Evolutionary conservation across 768 basidiomycete species (phyloP).

Genomic region (Amanita jacksonii): DNA sequence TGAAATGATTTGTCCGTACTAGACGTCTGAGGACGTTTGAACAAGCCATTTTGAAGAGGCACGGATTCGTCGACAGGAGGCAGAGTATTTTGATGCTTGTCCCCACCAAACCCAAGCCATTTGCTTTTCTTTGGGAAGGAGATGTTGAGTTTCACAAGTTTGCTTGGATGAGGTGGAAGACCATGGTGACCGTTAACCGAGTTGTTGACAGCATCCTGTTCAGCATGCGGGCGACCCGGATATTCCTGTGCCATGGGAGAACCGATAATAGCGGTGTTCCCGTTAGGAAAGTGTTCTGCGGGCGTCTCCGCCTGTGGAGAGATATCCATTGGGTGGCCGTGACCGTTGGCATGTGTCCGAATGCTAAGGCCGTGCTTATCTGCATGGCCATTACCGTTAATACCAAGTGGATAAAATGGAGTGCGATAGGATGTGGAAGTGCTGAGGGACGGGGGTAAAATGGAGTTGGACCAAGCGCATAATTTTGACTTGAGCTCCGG

Average conservation of each 20-base stretch:
- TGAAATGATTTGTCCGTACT: constrained; percentile 63
- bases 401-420: constrained; percentile 32
- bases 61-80: constrained; percentile 70
- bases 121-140: constrained; percentile 64
- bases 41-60: constrained; percentile 41
- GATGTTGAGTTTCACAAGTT: constrained; percentile 49
- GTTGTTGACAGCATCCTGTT: constrained; percentile 30
- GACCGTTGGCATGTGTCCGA: constrained; percentile 25
- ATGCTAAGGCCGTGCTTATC: constrained; percentile 19
- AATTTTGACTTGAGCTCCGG: constrained; percentile 5
- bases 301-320: constrained; percentile 39
- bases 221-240: constrained; percentile 31
- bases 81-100: constrained; percentile 55
- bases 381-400: constrained; percentile 6
- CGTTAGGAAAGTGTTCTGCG: constrained; percentile 29
- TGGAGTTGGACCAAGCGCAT: not conserved
- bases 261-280: constrained; percentile 37
- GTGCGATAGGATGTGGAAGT: constrained; percentile 44
- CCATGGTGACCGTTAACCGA: constrained; percentile 26
- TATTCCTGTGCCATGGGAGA: constrained; percentile 46
- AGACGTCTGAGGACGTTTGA: constrained; percentile 73
- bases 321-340: constrained; percentile 54
- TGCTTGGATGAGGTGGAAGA: constrained; percentile 35
- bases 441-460: constrained; percentile 31
- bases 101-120: constrained; percentile 73